Base-by-base conservation (phyloP, 1,284 basidiomycete genomes). In the Fomitiporia mediterranea region DNA sequence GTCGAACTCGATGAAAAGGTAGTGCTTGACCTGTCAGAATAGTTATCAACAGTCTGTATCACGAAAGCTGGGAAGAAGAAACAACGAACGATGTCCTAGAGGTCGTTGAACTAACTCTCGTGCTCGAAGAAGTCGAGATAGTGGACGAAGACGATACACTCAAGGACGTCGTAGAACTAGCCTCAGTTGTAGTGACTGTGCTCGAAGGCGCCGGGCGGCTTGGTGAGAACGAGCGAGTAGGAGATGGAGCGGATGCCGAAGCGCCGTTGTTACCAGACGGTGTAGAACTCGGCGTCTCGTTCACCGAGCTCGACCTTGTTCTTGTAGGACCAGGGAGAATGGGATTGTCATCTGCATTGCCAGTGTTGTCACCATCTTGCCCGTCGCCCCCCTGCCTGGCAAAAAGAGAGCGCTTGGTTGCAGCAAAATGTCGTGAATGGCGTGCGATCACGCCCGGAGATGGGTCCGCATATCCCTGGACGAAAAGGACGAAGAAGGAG, bases 401-500 rank as follows among this genome's bases (percentile, higher is more conserved):
- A 23, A 37, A 38, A 35, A 47, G 8, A 21, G 28, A 21, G 30
- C n/a, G 49, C 40, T 38, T 46, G n/a, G n/a, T n/a, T 19, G 23
- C 21, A 15, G 40, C 55, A 39, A 44, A 27, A 9, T 46, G 48
- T 19, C 55, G 43, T n/a, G 55, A 37, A 47, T 47, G 50, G 17
- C 42, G 55, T 13, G 39, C 37, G 27, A 21, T 49, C 32, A 56
- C 30, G n/a, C 51, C n/a, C 27, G n/a, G 48, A 17, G 55, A 35
- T 27, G 55, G 34, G 27, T 13, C 25, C 2, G 43, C 30, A 34
- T 17, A 25, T 8, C 46, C 37, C 15, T 42, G 23, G 11, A 19
- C 49, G 34, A 46, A 6, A 28, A 46, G 21, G 23, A 40, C 53
- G 19, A 44, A 19, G 30, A 54, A 60, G 13, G 55, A 53, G n/a